Evolutionary conservation across 257 asterid species (phyloP), one percentile per base, ranked within the genome.

Genomic region (Gentiana macrophylla): DNA sequence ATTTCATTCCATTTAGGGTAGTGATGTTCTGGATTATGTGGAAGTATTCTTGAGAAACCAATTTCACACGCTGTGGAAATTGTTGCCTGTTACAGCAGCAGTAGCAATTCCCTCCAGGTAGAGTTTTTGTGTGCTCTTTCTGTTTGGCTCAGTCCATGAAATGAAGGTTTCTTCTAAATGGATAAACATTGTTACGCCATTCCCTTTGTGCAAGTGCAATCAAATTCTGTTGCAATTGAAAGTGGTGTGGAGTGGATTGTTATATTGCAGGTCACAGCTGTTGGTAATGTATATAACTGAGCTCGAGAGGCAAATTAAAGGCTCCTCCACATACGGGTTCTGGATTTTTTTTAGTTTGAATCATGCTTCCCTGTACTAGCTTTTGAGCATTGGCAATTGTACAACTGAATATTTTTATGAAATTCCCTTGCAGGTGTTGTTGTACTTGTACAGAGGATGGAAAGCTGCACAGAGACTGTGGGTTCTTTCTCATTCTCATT

Each of bases 101-200:
- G 68, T 74, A 66, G 86, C 97, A 56, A 72, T 89, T 76, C 89
- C 97, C 63, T 63, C 77, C 52, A 67, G 84, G 95, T 85, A 82
- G 46, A 41, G 46, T 41, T 41, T 5, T 41, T 10, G 8, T 41
- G 46, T 41, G 46, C 46, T 41, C 8, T 7, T 10, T 10, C 8
- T 41, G 3, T 41, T 41, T 7, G 46, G 8, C 46, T 41, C 8
- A 41, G 46, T 41, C 46, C 2, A 41, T 44, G 35, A 11, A 11
- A 45, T 63, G n/a, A n/a, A n/a, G n/a, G n/a, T 60, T 63, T 6
- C 12, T 37, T 48, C 24, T 64, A 57, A 55, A 13, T 34, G 51
- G 59, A 62, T 63, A 6, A 8, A 9, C 57, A 41, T 34, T 51
- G 44, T 49, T 35, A 52, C 47, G 5, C 3, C 12, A n/a, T n/a